Evolutionary conservation across 441 rosid genomes (phyloP), one percentile per base, ranked within the genome.

Genomic region (Viola pubescens): DNA sequence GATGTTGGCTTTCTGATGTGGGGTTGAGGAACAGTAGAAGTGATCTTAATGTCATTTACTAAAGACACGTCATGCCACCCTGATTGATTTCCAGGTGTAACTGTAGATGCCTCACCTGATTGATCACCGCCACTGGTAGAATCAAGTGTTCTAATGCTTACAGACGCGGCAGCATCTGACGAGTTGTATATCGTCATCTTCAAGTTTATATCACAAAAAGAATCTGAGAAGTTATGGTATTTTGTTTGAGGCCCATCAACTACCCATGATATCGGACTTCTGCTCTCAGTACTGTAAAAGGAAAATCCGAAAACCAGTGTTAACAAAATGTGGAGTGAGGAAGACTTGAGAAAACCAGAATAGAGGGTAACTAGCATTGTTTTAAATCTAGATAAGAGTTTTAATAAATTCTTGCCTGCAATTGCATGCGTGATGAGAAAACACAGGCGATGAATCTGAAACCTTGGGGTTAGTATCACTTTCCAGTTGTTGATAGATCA

Each of bases 121-220:
- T 70, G 80, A 68, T 55, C 66, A 42, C 62, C 49, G 52, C 53
- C 48, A 37, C 58, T 60, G 10, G 67, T 26, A 48, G 73, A 63
- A 77, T 85, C 91, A 44, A 56, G 57, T 73, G 86, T 78, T 56
- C 65, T 73, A 54, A 91, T 63, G 63, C 52, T 68, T 69, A 88
- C 87, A 46, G 83, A 77, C 56, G 75, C 75, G 42, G 57, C 60
- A 44, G 73, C 68, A 51, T 79, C 77, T 8, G 91, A 79, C 48
- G 94, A 79, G 76, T 94, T 94, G 86, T 74, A 82, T 50, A 94
- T 68, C 14, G 75, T 75, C 94, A 94, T 84, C 78, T 49, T 82
- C 59, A 94, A 75, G 60, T 79, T 75, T 44, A 88, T 63, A 72
- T 89, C 91, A 43, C 91, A 84, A 16, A 81, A 78, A 44, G 88